phyloP scores from a whole-genome alignment of 192 early-diverging fungal species.

The Gigaspora rosea region DNA sequence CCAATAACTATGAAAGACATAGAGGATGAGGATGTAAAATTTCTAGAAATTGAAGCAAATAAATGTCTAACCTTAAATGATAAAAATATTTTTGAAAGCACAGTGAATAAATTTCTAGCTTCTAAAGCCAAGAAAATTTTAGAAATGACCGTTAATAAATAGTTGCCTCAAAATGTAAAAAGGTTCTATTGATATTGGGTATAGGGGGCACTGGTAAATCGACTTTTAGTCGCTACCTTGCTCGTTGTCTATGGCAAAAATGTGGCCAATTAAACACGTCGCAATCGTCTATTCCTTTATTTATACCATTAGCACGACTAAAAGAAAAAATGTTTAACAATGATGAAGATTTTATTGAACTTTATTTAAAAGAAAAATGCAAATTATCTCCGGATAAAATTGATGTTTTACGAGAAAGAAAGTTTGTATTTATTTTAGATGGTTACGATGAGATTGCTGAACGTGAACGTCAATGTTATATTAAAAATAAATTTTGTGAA shows the following conservation, averaged over 20 bases:
- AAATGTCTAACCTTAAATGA: no score
- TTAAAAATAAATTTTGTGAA: not conserved
- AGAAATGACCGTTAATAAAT: no score
- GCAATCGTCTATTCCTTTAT: not conserved
- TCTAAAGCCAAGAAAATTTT: no score
- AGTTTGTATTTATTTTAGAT: constrained; percentile 5
- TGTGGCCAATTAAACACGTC: not conserved
- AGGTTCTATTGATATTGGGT: not conserved
- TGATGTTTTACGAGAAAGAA: not conserved
- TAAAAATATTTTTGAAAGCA: no score
- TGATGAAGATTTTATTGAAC: not conserved
- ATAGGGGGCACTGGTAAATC: not conserved
- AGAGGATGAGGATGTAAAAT: no score
- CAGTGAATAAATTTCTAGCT: no score
- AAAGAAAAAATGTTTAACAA: not conserved
- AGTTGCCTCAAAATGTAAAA: not conserved
- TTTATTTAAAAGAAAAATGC: not conserved
- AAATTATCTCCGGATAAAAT: not conserved
- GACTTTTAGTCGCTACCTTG: not conserved
- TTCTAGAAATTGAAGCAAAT: no score
- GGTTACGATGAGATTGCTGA: not conserved
- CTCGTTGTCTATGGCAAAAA: not conserved
- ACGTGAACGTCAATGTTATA: not conserved
- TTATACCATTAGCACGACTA: not conserved
- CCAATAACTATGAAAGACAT: no score